Conservation (phyloP, 1,284 basidiomycete genomes). For the Ustilago tritici region DNA sequence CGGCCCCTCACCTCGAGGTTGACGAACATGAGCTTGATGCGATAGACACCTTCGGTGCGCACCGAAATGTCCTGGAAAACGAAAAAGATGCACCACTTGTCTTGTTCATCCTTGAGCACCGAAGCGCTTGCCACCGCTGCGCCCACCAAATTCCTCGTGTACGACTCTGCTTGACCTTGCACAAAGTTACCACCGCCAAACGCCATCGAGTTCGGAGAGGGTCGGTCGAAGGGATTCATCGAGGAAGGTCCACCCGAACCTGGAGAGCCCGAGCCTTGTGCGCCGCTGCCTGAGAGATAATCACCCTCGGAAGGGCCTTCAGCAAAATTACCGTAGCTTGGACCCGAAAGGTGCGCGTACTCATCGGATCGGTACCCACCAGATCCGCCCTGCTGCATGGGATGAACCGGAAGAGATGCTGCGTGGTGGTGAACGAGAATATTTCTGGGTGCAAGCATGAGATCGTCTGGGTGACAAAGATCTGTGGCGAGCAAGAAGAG, state of each 20-base stretch:
- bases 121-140: conserved; percentile 62
- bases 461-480: conserved; percentile 60
- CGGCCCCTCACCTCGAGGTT: conserved; percentile 58
- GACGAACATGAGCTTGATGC: conserved; percentile 63
- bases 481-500: conserved; percentile 63
- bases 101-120: conserved; percentile 60
- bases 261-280: conserved; percentile 16
- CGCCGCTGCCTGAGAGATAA: conserved; percentile 24
- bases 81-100: conserved; percentile 63
- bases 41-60: conserved; percentile 61
- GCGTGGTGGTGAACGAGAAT: conserved; percentile 60
- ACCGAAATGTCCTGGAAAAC: conserved; percentile 65
- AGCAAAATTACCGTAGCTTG: conserved; percentile 27
- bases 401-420: conserved; percentile 35
- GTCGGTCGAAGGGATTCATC: conserved; percentile 18
- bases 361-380: conserved; percentile 21
- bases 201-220: conserved; percentile 19
- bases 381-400: conserved; percentile 29
- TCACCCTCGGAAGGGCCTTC: conserved; percentile 13
- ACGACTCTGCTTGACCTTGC: conserved; percentile 44
- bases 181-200: conserved; percentile 30
- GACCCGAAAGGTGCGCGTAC: conserved; percentile 18
- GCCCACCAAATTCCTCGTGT: conserved; percentile 63
- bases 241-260: not conserved
- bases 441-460: conserved; percentile 56